Conservation (phyloP, 2,329 filamentous ascomycete species). For the Metarhizium rileyi region DNA sequence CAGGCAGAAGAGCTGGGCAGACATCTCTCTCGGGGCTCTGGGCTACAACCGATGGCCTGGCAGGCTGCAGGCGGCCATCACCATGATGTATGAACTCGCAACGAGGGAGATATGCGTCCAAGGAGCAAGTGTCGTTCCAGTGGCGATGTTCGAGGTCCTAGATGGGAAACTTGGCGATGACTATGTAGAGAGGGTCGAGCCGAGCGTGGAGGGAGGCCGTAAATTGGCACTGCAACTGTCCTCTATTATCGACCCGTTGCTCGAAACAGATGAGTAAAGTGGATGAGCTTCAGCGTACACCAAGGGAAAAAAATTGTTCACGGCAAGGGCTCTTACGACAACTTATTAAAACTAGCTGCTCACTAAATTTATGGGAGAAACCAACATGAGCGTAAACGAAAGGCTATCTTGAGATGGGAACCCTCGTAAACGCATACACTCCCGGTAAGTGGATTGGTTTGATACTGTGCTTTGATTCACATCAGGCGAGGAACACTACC, state of each 20-base stretch:
- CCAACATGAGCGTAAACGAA: too few relatives aligned
- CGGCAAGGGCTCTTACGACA: too few relatives aligned
- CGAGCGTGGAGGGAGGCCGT: not conserved
- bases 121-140: not conserved
- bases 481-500: too few relatives aligned
- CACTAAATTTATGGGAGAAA: too few relatives aligned
- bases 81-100: not conserved
- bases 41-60: not conserved
- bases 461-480: too few relatives aligned
- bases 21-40: not conserved
- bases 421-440: too few relatives aligned
- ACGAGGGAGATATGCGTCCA: not conserved
- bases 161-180: not conserved
- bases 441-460: too few relatives aligned
- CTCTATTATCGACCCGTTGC: not conserved
- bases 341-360: too few relatives aligned
- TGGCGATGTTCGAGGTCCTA: not conserved
- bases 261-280: not conserved
- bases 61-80: not conserved
- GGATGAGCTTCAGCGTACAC: too few relatives aligned
- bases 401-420: too few relatives aligned
- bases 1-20: not conserved
- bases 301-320: too few relatives aligned
- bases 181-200: not conserved
- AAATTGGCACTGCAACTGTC: not conserved